Base-by-base conservation (phyloP, 805 yeast genomes). In the Ogataea zsoltii region DNA sequence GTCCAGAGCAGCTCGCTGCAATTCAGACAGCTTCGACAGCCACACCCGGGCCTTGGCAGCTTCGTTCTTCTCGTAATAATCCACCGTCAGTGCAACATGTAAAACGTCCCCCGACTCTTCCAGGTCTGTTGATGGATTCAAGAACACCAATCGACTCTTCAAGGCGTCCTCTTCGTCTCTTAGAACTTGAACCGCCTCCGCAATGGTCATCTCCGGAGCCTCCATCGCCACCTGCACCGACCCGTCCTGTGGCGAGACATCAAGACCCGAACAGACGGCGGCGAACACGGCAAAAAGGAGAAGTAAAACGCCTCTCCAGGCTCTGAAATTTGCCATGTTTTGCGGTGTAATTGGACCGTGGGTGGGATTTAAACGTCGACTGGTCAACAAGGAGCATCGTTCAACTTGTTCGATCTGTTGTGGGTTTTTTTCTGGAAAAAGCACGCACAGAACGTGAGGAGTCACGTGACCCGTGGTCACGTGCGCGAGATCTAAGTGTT, bases 21-120 rank as follows among this genome's bases (percentile, higher is more conserved):
- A 48, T 1, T 46, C 42, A 0, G 65, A 34, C 3, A 69, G 44
- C 1, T 42, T 45, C 0, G 42, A 42, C 23, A 47, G 45, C 34
- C 44, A 49, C 2, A 36, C 38, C 14, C 34, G 15, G n/a, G 56
- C 51, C 23, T 35, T 44, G 14, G 23, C 17, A 6, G 31, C 28
- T 30, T 61, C 61, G n/a, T 43, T 40, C 9, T 43, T 50, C 4
- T 52, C 54, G 38, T 56, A 59, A 39, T 57, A 65, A 42, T 68
- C 72, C 43, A 68, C 60, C 15, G 54, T 48, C 11, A 66, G 35
- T 6, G 53, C 49, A 15, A 63, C 50, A 10, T 46, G 55, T 13
- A 56, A 21, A 21, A 21, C 25, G 25, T 9, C 25, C 5, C 7
- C 25, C 25, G 23, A 11, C 33, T 3, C 13, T 18, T 21, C 14